Base-by-base conservation (phyloP, 139 green algal species). In the Chlorella sp. region DNA sequence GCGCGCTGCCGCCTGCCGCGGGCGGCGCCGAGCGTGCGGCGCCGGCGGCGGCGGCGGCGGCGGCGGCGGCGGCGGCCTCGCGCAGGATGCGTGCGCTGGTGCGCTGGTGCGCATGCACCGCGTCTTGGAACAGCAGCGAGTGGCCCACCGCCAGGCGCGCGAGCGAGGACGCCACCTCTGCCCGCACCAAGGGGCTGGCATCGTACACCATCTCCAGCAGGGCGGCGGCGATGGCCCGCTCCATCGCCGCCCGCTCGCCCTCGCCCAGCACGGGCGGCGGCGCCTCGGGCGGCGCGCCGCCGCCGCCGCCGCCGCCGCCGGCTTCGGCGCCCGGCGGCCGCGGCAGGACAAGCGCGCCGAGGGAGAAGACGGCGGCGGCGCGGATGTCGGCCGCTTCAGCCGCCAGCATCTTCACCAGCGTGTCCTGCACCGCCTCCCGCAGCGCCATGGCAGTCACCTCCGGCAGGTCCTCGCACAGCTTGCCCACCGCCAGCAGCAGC, bases 401-500 rank as follows among this genome's bases (percentile, higher is more conserved):
- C 7, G 80, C 69, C 40, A 84, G 79, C 36, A 97, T 79, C 59
- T 51, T 64, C 46, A 42, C 60, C 33, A 90, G 56, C 67, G 89
- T 62, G 56, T 93, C 88, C 46, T 87, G 86, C 61, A 84, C 83
- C 65, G 77, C 38, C 25, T 75, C 65, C 56, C 67, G 8, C 71
- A 90, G 56, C 38, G 87, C 83, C 67, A 80, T 66, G 25, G 71
- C 70, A 1, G 77, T 67, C 17, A 89, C 62, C n/a, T 84, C 76
- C 33, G 77, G 67, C 36, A 76, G 48, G 43, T 83, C 77, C 61
- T 96, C 89, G 64, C 87, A 94, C 59, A 99, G 84, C 78, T 97
- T 97, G 29, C 92, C 95, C 27, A 97, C 72, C 68, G 87, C 93
- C 33, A 99, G 83, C 79, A 90, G 93, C 43, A 98, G 83, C 96